These are phyloP conservation scores for Boechera stricta DNA, from an alignment of 345 rosid genomes.

Conservation along the genomic window DNA sequence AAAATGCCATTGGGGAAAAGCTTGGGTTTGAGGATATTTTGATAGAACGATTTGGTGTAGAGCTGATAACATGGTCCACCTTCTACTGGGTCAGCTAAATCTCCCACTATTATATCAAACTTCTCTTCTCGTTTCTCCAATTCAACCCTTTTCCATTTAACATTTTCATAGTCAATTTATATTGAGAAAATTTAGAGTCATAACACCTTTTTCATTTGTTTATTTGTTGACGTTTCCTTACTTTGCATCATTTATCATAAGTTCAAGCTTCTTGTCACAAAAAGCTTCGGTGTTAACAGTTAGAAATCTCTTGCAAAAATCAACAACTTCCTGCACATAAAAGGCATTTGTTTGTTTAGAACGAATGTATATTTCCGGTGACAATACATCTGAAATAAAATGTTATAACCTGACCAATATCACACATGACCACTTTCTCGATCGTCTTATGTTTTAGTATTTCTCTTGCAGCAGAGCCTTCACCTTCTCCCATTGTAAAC, in stretches of 20 bases:
- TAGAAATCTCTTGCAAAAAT: conserved; percentile 71
- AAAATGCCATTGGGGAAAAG: conserved; percentile 80
- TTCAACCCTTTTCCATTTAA: conserved; percentile 64
- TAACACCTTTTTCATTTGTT: not conserved
- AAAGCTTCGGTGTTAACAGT: conserved; percentile 84
- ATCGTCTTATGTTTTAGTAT: conserved; percentile 71
- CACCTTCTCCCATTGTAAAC: conserved; percentile 98
- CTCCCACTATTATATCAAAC: conserved; percentile 90
- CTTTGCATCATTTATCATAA: conserved; percentile 89
- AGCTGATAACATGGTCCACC: conserved; percentile 99
- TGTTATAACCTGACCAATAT: conserved; percentile 72
- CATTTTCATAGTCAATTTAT: not conserved
- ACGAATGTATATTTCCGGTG: not conserved
- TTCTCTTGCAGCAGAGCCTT: conserved; percentile 99
- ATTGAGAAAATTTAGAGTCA: not conserved
- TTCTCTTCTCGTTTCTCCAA: conserved; percentile 70
- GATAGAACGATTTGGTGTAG: conserved; percentile 90
- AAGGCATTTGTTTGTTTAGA: not conserved
- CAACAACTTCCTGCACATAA: conserved; percentile 79
- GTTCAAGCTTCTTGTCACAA: conserved; percentile 69
- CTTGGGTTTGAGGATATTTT: conserved; percentile 75
- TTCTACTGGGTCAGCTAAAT: conserved; percentile 95
- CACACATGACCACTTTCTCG: conserved; percentile 93
- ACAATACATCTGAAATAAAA: too few relatives aligned
- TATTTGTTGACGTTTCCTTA: conserved; percentile 36